Evolutionary conservation across 2,329 filamentous ascomycete species (phyloP), one percentile per base, ranked within the genome.

Genomic region (Botrytis fragariae): DNA sequence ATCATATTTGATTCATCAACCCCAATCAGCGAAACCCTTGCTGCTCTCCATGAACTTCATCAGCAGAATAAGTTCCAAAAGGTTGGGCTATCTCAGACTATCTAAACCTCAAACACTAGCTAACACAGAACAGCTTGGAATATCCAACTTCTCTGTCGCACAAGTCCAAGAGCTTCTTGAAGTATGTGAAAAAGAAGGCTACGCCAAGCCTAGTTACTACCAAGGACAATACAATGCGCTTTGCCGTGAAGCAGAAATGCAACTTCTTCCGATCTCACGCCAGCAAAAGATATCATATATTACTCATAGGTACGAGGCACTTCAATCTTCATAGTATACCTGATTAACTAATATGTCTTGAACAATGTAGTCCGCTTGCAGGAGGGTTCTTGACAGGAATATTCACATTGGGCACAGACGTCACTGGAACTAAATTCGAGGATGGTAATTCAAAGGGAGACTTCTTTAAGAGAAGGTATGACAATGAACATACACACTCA

Each of bases 261-360:
- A 67, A 65, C 63, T 65, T 16, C 44, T 51, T 18, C 63, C 44
- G 16, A 4, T 67, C 44, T 35, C 51, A 29, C 29, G 63, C 10
- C 42, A 67, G 63, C 42, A 67, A 44, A 67, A 51, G 63, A 67
- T 67, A 67, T 67, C 63, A 51, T 67, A 51, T 48, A 67, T 67
- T 67, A 29, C 63, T 29, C 44, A 67, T 48, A 51, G 42, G 29
- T 67, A 20, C 42, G 29, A 67, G 32, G 42, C 44, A 35, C 63
- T 51, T 7, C 29, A 35, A 5, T 12, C 14, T 6, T 45, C 35
- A 48, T 51, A 22, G 25, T 18, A 35, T 29, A 51, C n/a, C 16
- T 4, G 22, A 6, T 44, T 29, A 39, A 39, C 61, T 44, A 32
- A 64, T 5, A 9, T 35, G 35, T 42, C 12, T 64, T 39, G 42